A percentile compares a stretch with the other conserved stretches of the same genome.
Evolutionary conservation across 257 asterid species (phyloP).

Genomic region (Paulownia fortunei): DNA sequence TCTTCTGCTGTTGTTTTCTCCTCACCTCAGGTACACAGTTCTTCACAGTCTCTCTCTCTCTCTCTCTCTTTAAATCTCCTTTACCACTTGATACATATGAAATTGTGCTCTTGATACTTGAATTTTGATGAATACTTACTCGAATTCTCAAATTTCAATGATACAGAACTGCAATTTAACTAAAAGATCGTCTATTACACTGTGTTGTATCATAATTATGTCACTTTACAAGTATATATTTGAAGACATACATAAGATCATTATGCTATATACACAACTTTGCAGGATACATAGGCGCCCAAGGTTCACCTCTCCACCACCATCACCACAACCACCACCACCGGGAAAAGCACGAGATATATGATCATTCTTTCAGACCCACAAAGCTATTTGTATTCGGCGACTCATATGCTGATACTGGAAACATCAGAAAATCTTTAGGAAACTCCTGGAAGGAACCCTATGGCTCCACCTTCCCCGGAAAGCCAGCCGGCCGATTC

Average conservation of each 20-base stretch:
- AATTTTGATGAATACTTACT: neutral
- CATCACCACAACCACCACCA: constrained; percentile 16
- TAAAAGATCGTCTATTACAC: no score
- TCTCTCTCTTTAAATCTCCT: neutral
- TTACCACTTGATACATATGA: neutral
- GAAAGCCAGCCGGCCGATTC: constrained; percentile 86
- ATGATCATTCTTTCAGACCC: constrained; percentile 37
- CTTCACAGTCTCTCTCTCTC: neutral
- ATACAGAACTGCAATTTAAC: no score
- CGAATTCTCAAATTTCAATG: neutral
- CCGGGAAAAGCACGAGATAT: constrained; percentile 18
- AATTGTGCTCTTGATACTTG: neutral
- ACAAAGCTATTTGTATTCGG: constrained; percentile 88
- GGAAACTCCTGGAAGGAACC: constrained; percentile 80
- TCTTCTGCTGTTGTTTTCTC: constrained; percentile 44
- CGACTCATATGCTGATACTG: constrained; percentile 93
- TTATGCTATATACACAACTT: neutral
- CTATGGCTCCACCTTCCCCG: constrained; percentile 89
- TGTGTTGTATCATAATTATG: no score
- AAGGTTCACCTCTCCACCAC: constrained; percentile 37
- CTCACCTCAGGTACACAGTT: constrained; percentile 51
- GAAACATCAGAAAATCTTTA: constrained; percentile 59
- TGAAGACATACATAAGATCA: neutral
- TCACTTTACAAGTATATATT: no score
- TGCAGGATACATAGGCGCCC: constrained; percentile 37